These are phyloP conservation scores for Podospora comata DNA, from an alignment of 495 filamentous ascomycete species.

Conservation along the genomic window DNA sequence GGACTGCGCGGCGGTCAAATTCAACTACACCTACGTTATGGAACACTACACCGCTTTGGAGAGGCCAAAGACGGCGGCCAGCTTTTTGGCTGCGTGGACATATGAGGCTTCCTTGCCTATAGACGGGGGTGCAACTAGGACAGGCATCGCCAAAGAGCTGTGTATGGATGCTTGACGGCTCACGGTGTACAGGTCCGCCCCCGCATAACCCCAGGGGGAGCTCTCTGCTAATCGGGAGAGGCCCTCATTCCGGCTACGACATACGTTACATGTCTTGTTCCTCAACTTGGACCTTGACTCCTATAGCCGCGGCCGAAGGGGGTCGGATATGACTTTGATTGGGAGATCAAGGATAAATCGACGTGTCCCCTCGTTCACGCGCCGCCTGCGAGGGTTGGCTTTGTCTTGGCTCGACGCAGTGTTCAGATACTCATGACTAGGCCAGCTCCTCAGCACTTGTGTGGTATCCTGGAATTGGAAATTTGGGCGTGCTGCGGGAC, in stretches of 20 bases:
- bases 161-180: slow-evolving; percentile 5
- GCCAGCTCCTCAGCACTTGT: slow-evolving; percentile 7
- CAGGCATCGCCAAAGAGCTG: slow-evolving; percentile 22
- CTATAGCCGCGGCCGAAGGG: slow-evolving; percentile 27
- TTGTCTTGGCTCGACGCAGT: slow-evolving; percentile 29
- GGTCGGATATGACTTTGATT: slow-evolving; percentile 26
- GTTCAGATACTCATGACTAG: slow-evolving; percentile 14
- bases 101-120: slow-evolving; percentile 7
- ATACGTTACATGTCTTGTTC: slow-evolving; percentile 11
- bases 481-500: slow-evolving; percentile 15
- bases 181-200: slow-evolving; percentile 17
- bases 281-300: slow-evolving; percentile 17
- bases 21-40: slow-evolving; percentile 13
- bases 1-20: slow-evolving; percentile 2
- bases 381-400: slow-evolving; percentile 19
- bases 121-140: slow-evolving; percentile 21
- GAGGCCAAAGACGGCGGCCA: slow-evolving; percentile 19
- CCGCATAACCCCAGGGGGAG: slow-evolving; percentile 4
- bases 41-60: slow-evolving; percentile 24
- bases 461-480: slow-evolving; percentile 12
- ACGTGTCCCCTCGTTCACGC: slow-evolving; percentile 25
- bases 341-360: slow-evolving; percentile 23
- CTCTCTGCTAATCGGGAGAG: slow-evolving; percentile 21
- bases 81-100: slow-evolving; percentile 23
- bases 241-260: slow-evolving; percentile 10